A percentile compares a stretch with the other conserved stretches of the same genome.
phyloP scores from a whole-genome alignment of 2,329 filamentous ascomycete genomes.

The Penicillium oxalicum region DNA sequence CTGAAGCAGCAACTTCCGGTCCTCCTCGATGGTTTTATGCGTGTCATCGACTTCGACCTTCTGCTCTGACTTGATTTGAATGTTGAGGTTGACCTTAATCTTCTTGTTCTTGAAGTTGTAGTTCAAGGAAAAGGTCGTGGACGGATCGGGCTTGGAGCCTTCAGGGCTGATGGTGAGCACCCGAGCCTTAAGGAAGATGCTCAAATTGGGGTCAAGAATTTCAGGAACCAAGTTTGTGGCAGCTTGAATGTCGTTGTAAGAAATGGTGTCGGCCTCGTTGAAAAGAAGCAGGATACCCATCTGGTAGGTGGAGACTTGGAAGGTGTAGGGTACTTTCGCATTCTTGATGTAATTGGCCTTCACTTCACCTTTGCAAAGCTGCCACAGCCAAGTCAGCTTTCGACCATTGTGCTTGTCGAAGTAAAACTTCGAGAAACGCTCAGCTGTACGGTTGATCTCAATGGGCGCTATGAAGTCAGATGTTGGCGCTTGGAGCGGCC shows the following conservation, averaged over 20 bases:
- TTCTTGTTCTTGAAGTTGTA: constrained; percentile 98
- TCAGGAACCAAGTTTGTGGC: constrained; percentile 75
- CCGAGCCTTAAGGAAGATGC: constrained; percentile 87
- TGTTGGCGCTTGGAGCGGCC: constrained; percentile 81
- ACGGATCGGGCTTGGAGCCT: constrained; percentile 67
- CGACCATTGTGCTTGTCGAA: constrained; percentile 93
- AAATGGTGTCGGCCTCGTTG: constrained; percentile 80
- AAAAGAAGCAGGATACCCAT: constrained; percentile 94
- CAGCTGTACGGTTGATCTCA: constrained; percentile 79
- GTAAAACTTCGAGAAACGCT: constrained; percentile 87
- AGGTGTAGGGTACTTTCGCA: constrained; percentile 86
- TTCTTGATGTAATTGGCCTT: constrained; percentile 88
- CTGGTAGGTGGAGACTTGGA: constrained; percentile 96
- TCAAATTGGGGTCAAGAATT: constrained; percentile 77
- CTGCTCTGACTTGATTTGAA: constrained; percentile 88
- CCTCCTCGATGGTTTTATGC: constrained; percentile 98
- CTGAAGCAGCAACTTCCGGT: constrained; percentile 92
- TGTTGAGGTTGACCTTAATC: constrained; percentile 92
- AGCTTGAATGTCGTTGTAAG: constrained; percentile 80
- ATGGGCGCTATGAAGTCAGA: constrained; percentile 84
- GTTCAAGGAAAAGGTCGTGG: constrained; percentile 78
- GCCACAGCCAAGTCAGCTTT: constrained; percentile 97
- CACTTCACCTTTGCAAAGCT: constrained; percentile 94
- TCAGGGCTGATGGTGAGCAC: constrained; percentile 69
- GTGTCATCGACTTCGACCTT: constrained; percentile 96